These are phyloP conservation scores for Cladosporium sp. DNA, from an alignment of 2,329 filamentous ascomycete genomes.

Conservation along the genomic window DNA sequence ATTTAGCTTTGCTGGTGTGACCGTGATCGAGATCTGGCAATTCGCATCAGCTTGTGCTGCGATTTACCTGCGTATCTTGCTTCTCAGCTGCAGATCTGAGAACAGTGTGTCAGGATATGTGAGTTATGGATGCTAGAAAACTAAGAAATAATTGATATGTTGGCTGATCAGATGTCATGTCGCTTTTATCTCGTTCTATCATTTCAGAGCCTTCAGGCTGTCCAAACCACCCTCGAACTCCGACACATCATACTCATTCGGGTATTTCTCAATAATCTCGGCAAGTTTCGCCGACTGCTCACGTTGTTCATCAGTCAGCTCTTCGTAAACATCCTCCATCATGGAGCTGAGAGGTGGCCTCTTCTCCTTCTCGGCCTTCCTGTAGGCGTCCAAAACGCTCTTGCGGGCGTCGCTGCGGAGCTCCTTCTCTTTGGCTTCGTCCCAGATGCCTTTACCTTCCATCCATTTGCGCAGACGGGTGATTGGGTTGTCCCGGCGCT, in stretches of 20 bases:
- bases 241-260: slow-evolving; percentile 83
- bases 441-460: slow-evolving; percentile 79
- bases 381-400: slow-evolving; percentile 80
- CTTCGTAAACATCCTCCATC: slow-evolving; percentile 89
- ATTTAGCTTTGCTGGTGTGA: slow-evolving; percentile 16
- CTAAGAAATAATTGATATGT: not conserved
- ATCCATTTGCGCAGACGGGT: slow-evolving; percentile 86
- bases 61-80: not conserved
- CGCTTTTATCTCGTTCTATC: slow-evolving; percentile 13
- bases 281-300: slow-evolving; percentile 75
- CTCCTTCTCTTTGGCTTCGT: slow-evolving; percentile 77
- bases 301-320: slow-evolving; percentile 75
- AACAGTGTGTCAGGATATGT: not conserved
- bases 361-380: slow-evolving; percentile 77
- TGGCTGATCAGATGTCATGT: not conserved
- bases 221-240: slow-evolving; percentile 73
- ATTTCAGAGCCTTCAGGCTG: slow-evolving; percentile 49
- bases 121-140: not conserved
- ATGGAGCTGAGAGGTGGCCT: slow-evolving; percentile 70
- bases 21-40: slow-evolving; percentile 7
- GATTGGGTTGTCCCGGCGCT: slow-evolving; percentile 83
- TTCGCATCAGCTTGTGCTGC: not conserved
- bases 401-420: slow-evolving; percentile 66
- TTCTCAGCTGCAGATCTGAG: not conserved
- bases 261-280: slow-evolving; percentile 79